Base-by-base conservation (phyloP, 148 eudicot genomes). In the Vaccinium macrocarpon region DNA sequence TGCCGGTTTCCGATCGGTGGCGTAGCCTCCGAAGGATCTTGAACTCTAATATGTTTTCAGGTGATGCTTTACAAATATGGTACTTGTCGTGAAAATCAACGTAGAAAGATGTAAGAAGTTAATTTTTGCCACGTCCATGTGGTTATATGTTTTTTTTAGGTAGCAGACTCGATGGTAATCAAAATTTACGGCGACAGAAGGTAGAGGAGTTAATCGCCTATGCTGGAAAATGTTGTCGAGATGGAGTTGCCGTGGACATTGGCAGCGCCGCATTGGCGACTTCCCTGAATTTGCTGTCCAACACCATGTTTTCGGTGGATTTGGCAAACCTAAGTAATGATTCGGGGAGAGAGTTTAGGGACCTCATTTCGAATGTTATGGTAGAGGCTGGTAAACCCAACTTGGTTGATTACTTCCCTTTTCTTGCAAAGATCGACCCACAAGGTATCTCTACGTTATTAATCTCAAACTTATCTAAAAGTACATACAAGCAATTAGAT, bases 361-460 rank as follows among this genome's bases (percentile, higher is more conserved):
- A 82, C 13, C 15, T 70, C 48, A 6, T 70, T 15, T 16, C 25
- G n/a, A 68, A 25, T 46, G 16, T 70, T 6, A 50, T 29, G 86
- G 21, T 38, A 1, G 81, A 79, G 35, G 80, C 81, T 5, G 84
- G 81, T 14, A 83, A 38, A 25, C 80, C 87, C 50, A 74, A 85
- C 75, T 19, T 73, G 76, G 84, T 64, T 2, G 87, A 85, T 81
- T 85, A 56, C 42, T 86, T 83, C 9, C 88, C 86, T 0, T 9
- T 32, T 2, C 84, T 86, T 15, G 80, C 73, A 3, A 81, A 27
- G n/a, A n/a, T 83, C 2, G 88, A 86, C 46, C 88, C 86, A 3
- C 86, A 86, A 68, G 73, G 73, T 68, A 68, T 27, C 12, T 6
- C 12, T 68, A 27, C 14, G 16, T 13, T 3, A 6, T 68, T 68